phyloP scores from a whole-genome alignment of 495 filamentous ascomycete species.

The Paragyromitra xinjiangensis region DNA sequence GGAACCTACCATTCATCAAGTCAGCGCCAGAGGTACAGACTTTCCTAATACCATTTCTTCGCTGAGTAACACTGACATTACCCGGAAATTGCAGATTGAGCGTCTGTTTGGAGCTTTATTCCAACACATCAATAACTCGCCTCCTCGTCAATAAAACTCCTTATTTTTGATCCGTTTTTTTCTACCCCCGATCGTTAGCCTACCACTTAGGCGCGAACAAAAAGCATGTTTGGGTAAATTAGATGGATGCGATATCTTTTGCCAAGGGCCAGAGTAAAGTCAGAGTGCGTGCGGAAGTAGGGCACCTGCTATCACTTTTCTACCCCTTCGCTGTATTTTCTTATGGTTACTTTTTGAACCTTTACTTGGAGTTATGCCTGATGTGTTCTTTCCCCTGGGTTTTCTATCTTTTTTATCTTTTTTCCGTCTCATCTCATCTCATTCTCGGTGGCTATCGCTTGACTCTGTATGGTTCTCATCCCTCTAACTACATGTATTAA shows the following conservation, averaged over 20 bases:
- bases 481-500: background rate
- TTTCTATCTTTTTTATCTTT: constrained; percentile 21
- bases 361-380: constrained; percentile 45
- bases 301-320: constrained; percentile 18
- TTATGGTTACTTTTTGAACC: constrained; percentile 39
- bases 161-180: constrained; percentile 19
- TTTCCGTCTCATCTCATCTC: constrained; percentile 20
- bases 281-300: background rate
- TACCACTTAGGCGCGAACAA: constrained; percentile 22
- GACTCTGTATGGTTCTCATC: background rate
- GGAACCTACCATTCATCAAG: constrained; percentile 91
- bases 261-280: background rate
- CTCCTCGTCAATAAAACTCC: constrained; percentile 45
- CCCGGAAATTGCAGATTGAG: constrained; percentile 54
- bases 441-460: constrained; percentile 34
- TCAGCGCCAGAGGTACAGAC: constrained; percentile 46
- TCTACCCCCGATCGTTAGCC: constrained; percentile 20
- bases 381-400: constrained; percentile 29
- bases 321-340: constrained; percentile 34
- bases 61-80: constrained; percentile 26
- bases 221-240: constrained; percentile 55
- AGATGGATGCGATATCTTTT: constrained; percentile 41
- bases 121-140: constrained; percentile 59
- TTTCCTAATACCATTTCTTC: constrained; percentile 13
- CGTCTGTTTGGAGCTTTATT: constrained; percentile 58